Base-by-base conservation (phyloP, 257 asterid genomes). In the Solanum chmielewskii region DNA sequence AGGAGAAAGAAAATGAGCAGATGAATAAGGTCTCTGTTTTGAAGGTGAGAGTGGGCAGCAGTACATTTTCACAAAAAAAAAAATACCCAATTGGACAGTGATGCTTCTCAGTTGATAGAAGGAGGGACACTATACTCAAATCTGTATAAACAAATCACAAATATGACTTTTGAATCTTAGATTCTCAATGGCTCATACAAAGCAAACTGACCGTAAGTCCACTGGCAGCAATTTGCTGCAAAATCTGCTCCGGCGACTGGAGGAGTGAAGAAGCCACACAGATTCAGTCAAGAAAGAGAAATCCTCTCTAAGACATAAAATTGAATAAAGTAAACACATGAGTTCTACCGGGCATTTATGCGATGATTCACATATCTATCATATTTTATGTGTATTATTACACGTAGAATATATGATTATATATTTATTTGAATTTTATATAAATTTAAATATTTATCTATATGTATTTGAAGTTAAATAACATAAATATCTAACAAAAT, bases 41-140 rank as follows among this genome's bases (percentile, higher is more conserved):
- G 93, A 80, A 37, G 88, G 85, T 56, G 91, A 90, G 45, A 89
- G 88, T 52, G 91, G 10, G 39, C 33, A 77, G 84, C 84, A 78
- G 41, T 44, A 80, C 85, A 80, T 80, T 80, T 80, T 80, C 29
- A 44, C 41, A 9, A 25, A 25, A 76, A 41, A 76, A 41, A 23
- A 41, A 1, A 12, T 33, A 18, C 45, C 13, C 29, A 71, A 71
- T 33, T 71, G 0, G 80, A 35, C 47, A n/a, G 37, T 25, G n/a
- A 77, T 27, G 35, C 15, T 62, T 62, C 69, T 23, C 69, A 62
- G 69, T 62, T 62, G 29, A 62, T 23, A 56, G 25, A n/a, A 56
- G 25, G 64, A 56, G 66, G 64, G 66, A 5, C 25, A 20, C 66
- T 56, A 56, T 3, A 56, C 14, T 23, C 15, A 62, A 62, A 62